Evolutionary conservation across 495 filamentous ascomycete species (phyloP).

Genomic region (Symbiotaphrina buchneri): DNA sequence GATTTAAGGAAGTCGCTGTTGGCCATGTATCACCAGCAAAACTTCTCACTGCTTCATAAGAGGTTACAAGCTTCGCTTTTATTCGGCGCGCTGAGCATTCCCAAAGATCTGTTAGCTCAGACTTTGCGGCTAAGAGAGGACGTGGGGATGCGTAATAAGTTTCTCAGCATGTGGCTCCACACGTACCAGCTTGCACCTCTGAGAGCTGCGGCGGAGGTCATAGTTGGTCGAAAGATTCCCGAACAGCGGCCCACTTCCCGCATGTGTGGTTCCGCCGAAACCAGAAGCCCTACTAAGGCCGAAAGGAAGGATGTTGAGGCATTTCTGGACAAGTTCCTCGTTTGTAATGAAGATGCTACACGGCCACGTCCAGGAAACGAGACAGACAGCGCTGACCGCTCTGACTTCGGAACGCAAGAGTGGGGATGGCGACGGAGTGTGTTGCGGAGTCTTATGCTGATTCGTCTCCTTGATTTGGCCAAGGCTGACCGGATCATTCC

Average conservation of each 20-base stretch:
- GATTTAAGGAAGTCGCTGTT: slow-evolving; percentile 19
- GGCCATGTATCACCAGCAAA: slow-evolving; percentile 27
- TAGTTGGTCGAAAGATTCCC: slow-evolving; percentile 31
- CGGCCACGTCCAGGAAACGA: slow-evolving; percentile 9
- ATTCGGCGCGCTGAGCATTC: slow-evolving; percentile 33
- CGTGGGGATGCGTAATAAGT: slow-evolving; percentile 31
- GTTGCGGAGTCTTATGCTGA: slow-evolving; percentile 35
- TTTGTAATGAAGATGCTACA: slow-evolving; percentile 31
- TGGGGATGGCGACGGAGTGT: slow-evolving; percentile 31
- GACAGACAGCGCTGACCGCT: slow-evolving; percentile 5
- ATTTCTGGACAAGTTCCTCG: slow-evolving; percentile 33
- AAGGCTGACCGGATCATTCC: slow-evolving; percentile 16
- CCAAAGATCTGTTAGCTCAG: slow-evolving; percentile 24
- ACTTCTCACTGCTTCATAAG: slow-evolving; percentile 28
- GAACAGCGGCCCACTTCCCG: slow-evolving; percentile 5
- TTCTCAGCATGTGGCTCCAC: slow-evolving; percentile 31
- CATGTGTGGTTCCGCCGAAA: neutral
- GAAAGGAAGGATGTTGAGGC: slow-evolving; percentile 11
- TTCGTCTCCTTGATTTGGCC: slow-evolving; percentile 32
- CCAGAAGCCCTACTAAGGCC: neutral
- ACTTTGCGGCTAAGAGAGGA: slow-evolving; percentile 28
- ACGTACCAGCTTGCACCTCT: slow-evolving; percentile 29
- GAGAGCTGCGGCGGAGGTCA: slow-evolving; percentile 30
- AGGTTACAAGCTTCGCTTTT: slow-evolving; percentile 38
- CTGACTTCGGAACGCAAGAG: slow-evolving; percentile 16